Percentiles rank a stretch among this genome's conserved stretches.
Evolutionary conservation across 2,329 filamentous ascomycete genomes (phyloP).

Genomic region (Cercospora nicotianae): DNA sequence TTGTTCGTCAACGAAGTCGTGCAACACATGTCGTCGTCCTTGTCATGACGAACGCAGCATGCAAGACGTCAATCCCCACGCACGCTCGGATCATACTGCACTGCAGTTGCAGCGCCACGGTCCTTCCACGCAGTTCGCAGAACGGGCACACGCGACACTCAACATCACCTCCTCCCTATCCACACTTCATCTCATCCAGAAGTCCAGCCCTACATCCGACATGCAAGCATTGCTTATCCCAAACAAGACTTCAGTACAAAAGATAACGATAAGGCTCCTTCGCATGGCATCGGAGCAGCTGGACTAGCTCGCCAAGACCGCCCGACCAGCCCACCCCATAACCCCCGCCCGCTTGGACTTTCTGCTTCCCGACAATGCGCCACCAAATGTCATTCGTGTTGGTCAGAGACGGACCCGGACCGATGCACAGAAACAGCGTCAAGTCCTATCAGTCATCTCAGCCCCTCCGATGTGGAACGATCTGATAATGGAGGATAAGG

Average conservation of each 20-base stretch:
- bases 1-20: not conserved
- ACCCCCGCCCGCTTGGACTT: not conserved
- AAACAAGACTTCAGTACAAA: not conserved
- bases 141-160: not conserved
- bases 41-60: not conserved
- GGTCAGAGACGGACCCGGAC: not conserved
- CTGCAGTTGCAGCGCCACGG: not conserved
- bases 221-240: not conserved
- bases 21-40: not conserved
- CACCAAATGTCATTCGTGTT: slow-evolving; percentile 1
- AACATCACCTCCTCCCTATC: not conserved
- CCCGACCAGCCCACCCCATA: not conserved
- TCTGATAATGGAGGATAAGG: not conserved
- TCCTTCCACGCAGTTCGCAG: not conserved
- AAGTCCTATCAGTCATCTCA: not conserved
- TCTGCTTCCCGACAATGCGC: slow-evolving; percentile 1
- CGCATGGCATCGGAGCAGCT: too few species aligned
- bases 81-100: not conserved
- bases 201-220: not conserved
- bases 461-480: not conserved
- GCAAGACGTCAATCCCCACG: not conserved
- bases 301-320: not conserved
- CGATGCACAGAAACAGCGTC: not conserved
- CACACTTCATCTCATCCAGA: not conserved
- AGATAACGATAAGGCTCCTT: not conserved